These are phyloP conservation scores for Coemansia sp. DNA, from an alignment of 192 early-diverging fungal species.

Conservation along the genomic window DNA sequence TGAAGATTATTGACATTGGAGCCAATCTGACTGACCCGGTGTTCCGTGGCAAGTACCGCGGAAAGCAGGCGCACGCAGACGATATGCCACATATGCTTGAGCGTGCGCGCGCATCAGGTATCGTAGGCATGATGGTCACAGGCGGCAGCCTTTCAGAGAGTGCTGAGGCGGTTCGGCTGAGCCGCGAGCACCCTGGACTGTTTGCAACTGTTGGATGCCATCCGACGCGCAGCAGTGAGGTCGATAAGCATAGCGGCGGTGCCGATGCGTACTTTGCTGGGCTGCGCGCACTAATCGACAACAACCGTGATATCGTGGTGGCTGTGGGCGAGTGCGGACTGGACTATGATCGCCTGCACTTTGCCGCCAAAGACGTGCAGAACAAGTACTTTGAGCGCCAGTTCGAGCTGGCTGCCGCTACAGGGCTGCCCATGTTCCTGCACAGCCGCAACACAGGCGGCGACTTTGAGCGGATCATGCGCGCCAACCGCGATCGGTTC, in stretches of 20 bases:
- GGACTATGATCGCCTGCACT: slow-evolving; percentile 91
- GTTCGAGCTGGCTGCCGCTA: slow-evolving; percentile 72
- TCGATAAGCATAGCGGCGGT: slow-evolving; percentile 58
- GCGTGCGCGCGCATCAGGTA: slow-evolving; percentile 65
- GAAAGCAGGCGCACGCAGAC: slow-evolving; percentile 72
- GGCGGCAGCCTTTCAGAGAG: slow-evolving; percentile 66
- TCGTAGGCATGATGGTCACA: slow-evolving; percentile 82
- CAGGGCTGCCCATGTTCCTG: slow-evolving; percentile 86
- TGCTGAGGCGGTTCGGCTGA: slow-evolving; percentile 61
- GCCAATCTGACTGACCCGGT: slow-evolving; percentile 87
- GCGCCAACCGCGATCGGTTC: slow-evolving; percentile 62
- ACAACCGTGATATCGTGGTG: slow-evolving; percentile 62
- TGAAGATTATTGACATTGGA: slow-evolving; percentile 73
- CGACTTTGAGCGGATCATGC: slow-evolving; percentile 72
- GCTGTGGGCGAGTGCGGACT: slow-evolving; percentile 94
- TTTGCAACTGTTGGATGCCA: slow-evolving; percentile 84
- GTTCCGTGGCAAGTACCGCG: slow-evolving; percentile 80
- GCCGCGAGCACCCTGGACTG: slow-evolving; percentile 52
- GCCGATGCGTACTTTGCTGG: slow-evolving; percentile 64
- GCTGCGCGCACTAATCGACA: slow-evolving; percentile 47
- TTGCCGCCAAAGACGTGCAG: slow-evolving; percentile 76
- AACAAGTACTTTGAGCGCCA: slow-evolving; percentile 77
- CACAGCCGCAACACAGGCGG: slow-evolving; percentile 82
- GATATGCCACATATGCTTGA: slow-evolving; percentile 65
- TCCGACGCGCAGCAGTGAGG: slow-evolving; percentile 78